These are phyloP conservation scores for Sordariomycetes sp. DNA, from an alignment of 2,329 filamentous ascomycete species.

Conservation along the genomic window DNA sequence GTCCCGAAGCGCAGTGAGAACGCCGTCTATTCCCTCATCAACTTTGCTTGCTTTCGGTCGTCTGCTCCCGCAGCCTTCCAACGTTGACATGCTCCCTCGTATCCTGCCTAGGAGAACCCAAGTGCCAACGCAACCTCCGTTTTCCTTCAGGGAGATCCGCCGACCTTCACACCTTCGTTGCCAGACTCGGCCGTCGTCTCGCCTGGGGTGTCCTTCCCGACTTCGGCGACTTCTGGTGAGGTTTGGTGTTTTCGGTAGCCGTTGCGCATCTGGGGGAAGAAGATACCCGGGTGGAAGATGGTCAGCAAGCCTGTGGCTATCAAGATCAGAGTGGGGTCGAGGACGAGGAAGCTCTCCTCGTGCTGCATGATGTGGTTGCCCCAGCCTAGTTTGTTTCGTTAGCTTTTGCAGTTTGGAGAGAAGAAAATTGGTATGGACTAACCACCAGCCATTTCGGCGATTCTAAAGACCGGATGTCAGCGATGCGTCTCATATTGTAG, in stretches of 20 bases:
- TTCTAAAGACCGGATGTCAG: constrained; percentile 23
- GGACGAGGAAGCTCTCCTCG: constrained; percentile 47
- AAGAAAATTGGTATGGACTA: too few relatives aligned
- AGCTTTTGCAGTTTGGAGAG: too few relatives aligned
- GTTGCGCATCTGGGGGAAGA: constrained; percentile 45
- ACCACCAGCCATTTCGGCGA: constrained; percentile 56
- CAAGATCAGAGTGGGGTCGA: constrained; percentile 43
- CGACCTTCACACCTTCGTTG: too few relatives aligned
- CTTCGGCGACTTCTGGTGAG: constrained; percentile 1
- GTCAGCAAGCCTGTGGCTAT: constrained; percentile 40
- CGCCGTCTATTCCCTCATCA: too few relatives aligned
- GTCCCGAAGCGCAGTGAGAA: too few relatives aligned
- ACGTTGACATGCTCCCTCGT: too few relatives aligned
- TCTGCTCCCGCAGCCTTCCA: too few relatives aligned
- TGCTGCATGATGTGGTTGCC: constrained; percentile 55
- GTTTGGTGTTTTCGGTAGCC: constrained; percentile 6
- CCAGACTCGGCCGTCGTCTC: constrained; percentile 2
- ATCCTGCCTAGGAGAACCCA: too few relatives aligned
- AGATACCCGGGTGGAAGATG: constrained; percentile 41
- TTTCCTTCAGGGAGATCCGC: too few relatives aligned
- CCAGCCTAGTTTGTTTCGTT: too few relatives aligned
- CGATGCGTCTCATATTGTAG: not conserved
- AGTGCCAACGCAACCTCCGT: too few relatives aligned
- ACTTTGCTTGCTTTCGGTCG: too few relatives aligned
- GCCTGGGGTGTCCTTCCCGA: not conserved